Conservation (phyloP, 2,329 filamentous ascomycete species). For the Pestalotiopsis sp. region DNA sequence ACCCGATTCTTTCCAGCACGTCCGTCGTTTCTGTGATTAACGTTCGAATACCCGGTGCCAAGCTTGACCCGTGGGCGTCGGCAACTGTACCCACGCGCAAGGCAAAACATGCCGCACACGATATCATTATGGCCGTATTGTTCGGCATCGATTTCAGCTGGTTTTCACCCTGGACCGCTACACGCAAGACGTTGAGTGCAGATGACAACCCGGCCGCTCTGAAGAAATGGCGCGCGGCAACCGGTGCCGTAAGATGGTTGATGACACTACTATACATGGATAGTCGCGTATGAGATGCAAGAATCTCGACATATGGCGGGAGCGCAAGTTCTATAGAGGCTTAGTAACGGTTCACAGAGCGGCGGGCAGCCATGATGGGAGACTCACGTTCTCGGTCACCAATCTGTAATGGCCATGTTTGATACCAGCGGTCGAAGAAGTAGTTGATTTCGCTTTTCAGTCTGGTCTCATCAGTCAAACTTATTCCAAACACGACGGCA, state of each 20-base stretch:
- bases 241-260: constrained; percentile 72
- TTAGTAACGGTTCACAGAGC: constrained; percentile 15
- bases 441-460: constrained; percentile 35
- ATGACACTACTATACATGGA: constrained; percentile 78
- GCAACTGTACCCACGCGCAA: constrained; percentile 65
- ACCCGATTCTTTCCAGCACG: constrained; percentile 71
- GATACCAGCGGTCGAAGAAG: constrained; percentile 37
- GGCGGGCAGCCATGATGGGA: neutral
- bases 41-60: constrained; percentile 65
- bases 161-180: constrained; percentile 71
- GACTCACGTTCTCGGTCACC: constrained; percentile 47
- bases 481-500: neutral
- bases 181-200: constrained; percentile 74
- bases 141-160: constrained; percentile 77
- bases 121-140: constrained; percentile 80
- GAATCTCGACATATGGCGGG: constrained; percentile 75
- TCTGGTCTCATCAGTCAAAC: constrained; percentile 17
- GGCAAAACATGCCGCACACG: constrained; percentile 72
- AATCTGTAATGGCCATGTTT: constrained; percentile 54
- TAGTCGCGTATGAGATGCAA: constrained; percentile 72
- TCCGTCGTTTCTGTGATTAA: constrained; percentile 71
- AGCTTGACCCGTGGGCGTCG: constrained; percentile 54
- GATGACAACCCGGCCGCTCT: constrained; percentile 72
- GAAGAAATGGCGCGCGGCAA: constrained; percentile 74
- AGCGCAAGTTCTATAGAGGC: constrained; percentile 51